Evolutionary conservation across 768 basidiomycete genomes (phyloP), one percentile per base, ranked within the genome.

Genomic region (Tricholoma hemisulphureum): DNA sequence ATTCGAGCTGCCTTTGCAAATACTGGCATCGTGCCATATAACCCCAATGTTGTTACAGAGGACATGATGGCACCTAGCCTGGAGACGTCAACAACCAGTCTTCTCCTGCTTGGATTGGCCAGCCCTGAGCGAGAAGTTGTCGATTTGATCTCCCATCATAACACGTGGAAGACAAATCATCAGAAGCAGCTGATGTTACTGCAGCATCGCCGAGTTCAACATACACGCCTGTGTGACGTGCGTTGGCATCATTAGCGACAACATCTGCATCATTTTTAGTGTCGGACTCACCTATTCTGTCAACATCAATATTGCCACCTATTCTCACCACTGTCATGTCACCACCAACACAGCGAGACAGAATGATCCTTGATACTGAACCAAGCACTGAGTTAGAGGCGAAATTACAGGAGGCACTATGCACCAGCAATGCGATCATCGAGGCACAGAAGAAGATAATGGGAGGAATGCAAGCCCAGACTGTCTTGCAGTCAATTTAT

Each of bases 11-110:
- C 41, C 5, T 45, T 45, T 45, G 41, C 41, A 23, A 45, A 45
- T 20, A 23, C 41, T 1, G 41, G 41, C 4, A 45, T 45, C 1
- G 41, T 45, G 41, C 41, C 9, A 11, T 45, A 55, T 55, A 31
- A 35, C 7, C 14, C 29, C 4, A 14, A 51, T 41, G 18, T 51
- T 28, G 24, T 26, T 54, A 29, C 67, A 3, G 3, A 34, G 16
- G 68, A 63, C 6, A 52, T 74, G 23, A 74, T 69, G 2, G 35
- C 51, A 10, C 54, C 49, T 23, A 69, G 55, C 20, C 71, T 77
- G 52, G 55, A 58, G 35, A 49, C 66, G 4, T 43, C 41, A 23
- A 43, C 41, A 43, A 43, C 37, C 37, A 39, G 37, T 7, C 37
- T 39, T 18, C 0, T 72, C 73, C 11, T 75, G 75, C 52, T 61